These are phyloP conservation scores for Amoebophrya sp. DNA, from an alignment of 169 alveolate species.

Conservation along the genomic window DNA sequence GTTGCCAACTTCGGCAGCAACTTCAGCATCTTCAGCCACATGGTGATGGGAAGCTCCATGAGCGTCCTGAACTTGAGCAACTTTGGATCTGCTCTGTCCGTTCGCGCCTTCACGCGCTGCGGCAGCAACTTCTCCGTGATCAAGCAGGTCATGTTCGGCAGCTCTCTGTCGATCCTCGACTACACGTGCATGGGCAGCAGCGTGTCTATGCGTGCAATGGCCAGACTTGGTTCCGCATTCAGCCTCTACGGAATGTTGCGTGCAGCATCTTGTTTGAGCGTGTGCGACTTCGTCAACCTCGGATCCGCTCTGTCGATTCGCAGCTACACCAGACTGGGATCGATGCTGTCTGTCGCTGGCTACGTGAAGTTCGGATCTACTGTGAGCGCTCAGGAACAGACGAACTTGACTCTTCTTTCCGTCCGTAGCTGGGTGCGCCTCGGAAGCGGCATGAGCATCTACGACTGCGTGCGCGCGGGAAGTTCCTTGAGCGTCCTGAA, in stretches of 20 bases:
- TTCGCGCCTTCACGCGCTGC: not conserved
- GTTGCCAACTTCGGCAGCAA: not conserved
- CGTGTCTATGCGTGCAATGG: constrained; percentile 1
- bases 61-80: not conserved
- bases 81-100: not conserved
- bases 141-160: not conserved
- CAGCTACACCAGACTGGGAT: constrained; percentile 22
- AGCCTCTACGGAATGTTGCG: not conserved
- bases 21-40: not conserved
- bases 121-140: constrained; percentile 21
- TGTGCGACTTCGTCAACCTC: not conserved
- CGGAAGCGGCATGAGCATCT: not conserved
- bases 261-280: not conserved
- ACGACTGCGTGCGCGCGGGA: not conserved
- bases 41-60: not conserved
- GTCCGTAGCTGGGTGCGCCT: not conserved
- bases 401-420: not conserved
- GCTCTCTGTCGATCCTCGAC: not conserved
- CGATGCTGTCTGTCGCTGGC: not conserved
- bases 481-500: not conserved
- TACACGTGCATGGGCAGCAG: constrained; percentile 14
- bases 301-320: constrained; percentile 24
- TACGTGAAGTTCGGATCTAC: not conserved
- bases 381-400: not conserved
- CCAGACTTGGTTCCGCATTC: not conserved